Conservation (phyloP, 2,329 filamentous ascomycete genomes). For the Aureobasidium sp. region DNA sequence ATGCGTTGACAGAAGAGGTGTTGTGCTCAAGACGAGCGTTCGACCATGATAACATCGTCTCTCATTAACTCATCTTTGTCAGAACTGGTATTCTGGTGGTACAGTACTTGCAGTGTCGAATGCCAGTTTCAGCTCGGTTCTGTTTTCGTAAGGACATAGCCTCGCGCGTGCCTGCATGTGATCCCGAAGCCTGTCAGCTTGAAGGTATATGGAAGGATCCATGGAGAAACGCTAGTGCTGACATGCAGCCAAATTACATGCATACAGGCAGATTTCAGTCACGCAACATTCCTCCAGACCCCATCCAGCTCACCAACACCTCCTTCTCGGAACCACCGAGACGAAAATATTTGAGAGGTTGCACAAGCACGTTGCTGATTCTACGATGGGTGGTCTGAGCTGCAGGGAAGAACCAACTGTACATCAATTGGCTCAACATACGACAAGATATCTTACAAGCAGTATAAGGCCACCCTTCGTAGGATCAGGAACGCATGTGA, state of each 20-base stretch:
- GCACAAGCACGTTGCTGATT: background rate
- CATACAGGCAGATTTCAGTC: background rate
- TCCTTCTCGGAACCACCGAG: background rate
- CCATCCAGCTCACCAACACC: no score
- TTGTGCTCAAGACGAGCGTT: background rate
- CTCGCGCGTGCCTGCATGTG: background rate
- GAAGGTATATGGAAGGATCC: background rate
- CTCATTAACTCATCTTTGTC: background rate
- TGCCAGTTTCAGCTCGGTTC: background rate
- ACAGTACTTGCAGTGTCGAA: background rate
- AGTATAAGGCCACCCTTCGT: background rate
- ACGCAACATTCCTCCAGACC: background rate
- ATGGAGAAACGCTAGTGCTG: background rate
- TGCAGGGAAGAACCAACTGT: background rate
- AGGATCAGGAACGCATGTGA: background rate
- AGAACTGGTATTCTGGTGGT: background rate
- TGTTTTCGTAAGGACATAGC: background rate
- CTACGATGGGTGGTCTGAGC: background rate
- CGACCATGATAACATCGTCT: background rate
- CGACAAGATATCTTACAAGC: background rate
- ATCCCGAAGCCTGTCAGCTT: background rate
- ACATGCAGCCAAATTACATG: background rate
- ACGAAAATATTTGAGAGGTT: background rate
- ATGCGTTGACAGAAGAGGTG: background rate
- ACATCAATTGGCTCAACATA: no score